phyloP scores from a whole-genome alignment of 148 eudicot genomes.

The Chenopodium album region DNA sequence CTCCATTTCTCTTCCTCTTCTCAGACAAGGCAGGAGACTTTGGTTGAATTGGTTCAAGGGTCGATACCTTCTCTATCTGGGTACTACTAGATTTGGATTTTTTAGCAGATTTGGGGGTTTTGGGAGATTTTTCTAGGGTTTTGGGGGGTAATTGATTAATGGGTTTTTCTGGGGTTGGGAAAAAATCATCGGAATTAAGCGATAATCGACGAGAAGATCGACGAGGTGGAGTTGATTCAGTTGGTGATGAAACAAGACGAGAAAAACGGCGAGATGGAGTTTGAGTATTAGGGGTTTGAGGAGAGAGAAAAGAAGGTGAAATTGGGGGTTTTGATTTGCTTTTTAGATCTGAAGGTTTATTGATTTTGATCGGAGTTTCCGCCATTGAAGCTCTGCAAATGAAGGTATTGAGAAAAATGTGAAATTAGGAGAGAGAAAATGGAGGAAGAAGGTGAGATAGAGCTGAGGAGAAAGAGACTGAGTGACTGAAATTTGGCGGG shows the following conservation, averaged over 20 bases:
- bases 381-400: constrained; percentile 40
- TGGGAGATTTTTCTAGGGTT: constrained; percentile 28
- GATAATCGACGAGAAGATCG: constrained; percentile 41
- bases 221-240: constrained; percentile 25
- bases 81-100: constrained; percentile 11
- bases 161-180: constrained; percentile 16
- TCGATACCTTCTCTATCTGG: constrained; percentile 9
- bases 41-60: constrained; percentile 31
- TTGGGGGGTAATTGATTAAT: background rate
- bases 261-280: constrained; percentile 38
- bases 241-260: constrained; percentile 20
- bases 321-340: constrained; percentile 22
- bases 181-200: constrained; percentile 22
- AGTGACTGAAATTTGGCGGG: too few species aligned
- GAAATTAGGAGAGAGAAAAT: background rate
- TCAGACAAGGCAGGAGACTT: constrained; percentile 43
- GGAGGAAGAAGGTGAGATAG: background rate
- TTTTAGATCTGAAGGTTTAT: constrained; percentile 21
- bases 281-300: constrained; percentile 48
- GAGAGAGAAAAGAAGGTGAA: constrained; percentile 37
- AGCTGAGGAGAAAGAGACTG: too few species aligned
- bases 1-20: constrained; percentile 34
- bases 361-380: constrained; percentile 42
- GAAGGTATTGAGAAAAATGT: background rate
- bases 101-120: constrained; percentile 30